phyloP scores from a whole-genome alignment of 805 yeast genomes.

The Pichia manshurica region DNA sequence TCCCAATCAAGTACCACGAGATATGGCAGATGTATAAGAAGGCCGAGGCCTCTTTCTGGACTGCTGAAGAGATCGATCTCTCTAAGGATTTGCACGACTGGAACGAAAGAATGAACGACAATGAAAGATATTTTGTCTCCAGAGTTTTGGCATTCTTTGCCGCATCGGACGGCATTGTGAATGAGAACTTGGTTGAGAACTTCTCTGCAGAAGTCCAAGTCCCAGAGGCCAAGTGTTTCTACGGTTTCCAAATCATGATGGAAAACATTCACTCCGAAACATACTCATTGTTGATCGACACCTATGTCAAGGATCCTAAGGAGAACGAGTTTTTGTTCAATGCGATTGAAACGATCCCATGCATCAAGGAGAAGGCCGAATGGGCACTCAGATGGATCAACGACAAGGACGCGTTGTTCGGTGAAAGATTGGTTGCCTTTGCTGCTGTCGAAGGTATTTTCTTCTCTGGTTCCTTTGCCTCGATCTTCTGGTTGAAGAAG shows the following conservation, averaged over 20 bases:
- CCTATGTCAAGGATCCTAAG: conserved; percentile 93
- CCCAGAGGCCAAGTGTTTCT: conserved; percentile 97
- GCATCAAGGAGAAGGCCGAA: conserved; percentile 94
- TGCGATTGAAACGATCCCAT: conserved; percentile 94
- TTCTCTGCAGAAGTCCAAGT: conserved; percentile 95
- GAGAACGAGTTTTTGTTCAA: conserved; percentile 87
- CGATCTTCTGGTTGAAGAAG: conserved; percentile 98
- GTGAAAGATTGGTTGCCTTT: conserved; percentile 94
- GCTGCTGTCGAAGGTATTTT: conserved; percentile 99
- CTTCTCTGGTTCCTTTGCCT: conserved; percentile 97
- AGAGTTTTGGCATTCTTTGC: conserved; percentile 96
- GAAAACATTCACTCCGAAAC: conserved; percentile 98
- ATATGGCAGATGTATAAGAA: conserved; percentile 98
- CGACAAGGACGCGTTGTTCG: conserved; percentile 83
- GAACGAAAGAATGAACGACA: conserved; percentile 82
- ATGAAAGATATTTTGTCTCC: conserved; percentile 88
- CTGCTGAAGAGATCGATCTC: conserved; percentile 96
- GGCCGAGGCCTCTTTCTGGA: conserved; percentile 98
- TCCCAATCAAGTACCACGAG: conserved; percentile 96
- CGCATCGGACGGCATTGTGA: conserved; percentile 97
- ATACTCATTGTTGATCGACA: conserved; percentile 87
- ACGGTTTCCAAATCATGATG: conserved; percentile 99
- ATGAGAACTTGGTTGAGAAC: conserved; percentile 95
- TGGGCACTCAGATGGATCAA: conserved; percentile 98
- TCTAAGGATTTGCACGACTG: conserved; percentile 90